Percentiles rank a stretch among this genome's conserved stretches.
Conservation (phyloP, 208 protist species). For the Trypanosoma platydactyli region DNA sequence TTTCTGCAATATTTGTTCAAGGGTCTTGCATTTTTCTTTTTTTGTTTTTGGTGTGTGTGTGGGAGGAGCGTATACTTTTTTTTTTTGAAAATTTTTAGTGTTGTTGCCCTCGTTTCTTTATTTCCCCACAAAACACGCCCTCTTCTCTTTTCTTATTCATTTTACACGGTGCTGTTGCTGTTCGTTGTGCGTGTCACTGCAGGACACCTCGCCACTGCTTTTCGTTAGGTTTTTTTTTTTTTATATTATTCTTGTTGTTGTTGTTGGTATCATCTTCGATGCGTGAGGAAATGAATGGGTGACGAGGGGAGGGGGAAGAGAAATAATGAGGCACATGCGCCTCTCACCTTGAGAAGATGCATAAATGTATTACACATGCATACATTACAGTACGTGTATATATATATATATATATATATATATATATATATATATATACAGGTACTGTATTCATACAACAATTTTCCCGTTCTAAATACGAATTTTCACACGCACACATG, state of each 20-base stretch:
- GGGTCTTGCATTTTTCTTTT: slow-evolving; percentile 1
- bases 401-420: slow-evolving; percentile 3
- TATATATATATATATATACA: slow-evolving; percentile 9
- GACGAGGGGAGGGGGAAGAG: too few relatives aligned
- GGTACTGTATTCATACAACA: neutral
- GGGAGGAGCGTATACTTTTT: too few relatives aligned
- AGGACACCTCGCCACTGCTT: neutral
- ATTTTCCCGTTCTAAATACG: neutral
- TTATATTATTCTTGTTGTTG: slow-evolving; percentile 5
- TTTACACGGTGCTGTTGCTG: slow-evolving; percentile 1
- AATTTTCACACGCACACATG: too few relatives aligned
- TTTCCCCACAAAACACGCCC: too few relatives aligned
- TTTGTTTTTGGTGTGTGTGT: slow-evolving; percentile 6
- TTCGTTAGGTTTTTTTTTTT: slow-evolving; percentile 16
- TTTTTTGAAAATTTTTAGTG: slow-evolving; percentile 1
- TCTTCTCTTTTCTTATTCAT: slow-evolving; percentile 14
- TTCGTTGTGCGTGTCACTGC: slow-evolving; percentile 5
- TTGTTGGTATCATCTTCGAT: too few relatives aligned
- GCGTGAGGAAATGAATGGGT: too few relatives aligned
- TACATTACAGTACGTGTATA: neutral
- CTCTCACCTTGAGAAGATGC: neutral
- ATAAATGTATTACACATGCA: neutral
- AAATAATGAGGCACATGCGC: too few relatives aligned
- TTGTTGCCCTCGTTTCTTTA: slow-evolving; percentile 6
- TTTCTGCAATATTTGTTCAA: neutral